Evolutionary conservation across 2,329 filamentous ascomycete genomes (phyloP).

Genomic region (Hortaea werneckii): DNA sequence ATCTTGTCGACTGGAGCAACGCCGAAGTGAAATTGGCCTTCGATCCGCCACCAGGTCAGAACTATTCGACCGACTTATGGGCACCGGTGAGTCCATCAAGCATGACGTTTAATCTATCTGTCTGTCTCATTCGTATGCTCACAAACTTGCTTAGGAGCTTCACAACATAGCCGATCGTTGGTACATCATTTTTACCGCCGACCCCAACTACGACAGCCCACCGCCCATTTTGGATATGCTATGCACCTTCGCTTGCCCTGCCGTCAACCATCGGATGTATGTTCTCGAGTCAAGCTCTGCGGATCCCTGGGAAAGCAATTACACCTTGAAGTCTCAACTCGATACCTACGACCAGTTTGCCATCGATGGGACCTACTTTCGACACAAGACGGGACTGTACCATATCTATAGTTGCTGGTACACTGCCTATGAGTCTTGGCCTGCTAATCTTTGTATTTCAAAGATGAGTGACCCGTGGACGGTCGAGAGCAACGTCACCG

Average conservation of each 20-base stretch:
- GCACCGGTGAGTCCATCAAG: not conserved
- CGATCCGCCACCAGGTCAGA: conserved; percentile 29
- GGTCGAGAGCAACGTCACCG: conserved; percentile 34
- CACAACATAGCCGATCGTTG: conserved; percentile 38
- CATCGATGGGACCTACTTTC: conserved; percentile 45
- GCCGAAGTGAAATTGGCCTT: conserved; percentile 36
- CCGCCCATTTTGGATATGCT: conserved; percentile 39
- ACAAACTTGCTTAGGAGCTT: conserved; percentile 25
- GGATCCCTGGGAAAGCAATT: conserved; percentile 38
- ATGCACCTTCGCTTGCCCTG: conserved; percentile 40
- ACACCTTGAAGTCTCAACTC: conserved; percentile 36
- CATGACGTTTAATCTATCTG: not conserved
- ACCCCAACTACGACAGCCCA: conserved; percentile 36
- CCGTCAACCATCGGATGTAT: conserved; percentile 43
- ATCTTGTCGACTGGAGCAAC: conserved; percentile 35
- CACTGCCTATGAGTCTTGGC: conserved; percentile 39
- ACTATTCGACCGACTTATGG: conserved; percentile 41
- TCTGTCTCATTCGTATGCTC: not conserved
- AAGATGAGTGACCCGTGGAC: conserved; percentile 40
- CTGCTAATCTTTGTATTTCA: conserved; percentile 44
- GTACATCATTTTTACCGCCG: conserved; percentile 45
- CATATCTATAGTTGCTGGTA: conserved; percentile 35
- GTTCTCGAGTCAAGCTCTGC: conserved; percentile 34
- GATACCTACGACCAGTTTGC: conserved; percentile 45
- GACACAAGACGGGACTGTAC: conserved; percentile 31